phyloP scores from a whole-genome alignment of 1,284 basidiomycete genomes.

The Phlebopus sp. region DNA sequence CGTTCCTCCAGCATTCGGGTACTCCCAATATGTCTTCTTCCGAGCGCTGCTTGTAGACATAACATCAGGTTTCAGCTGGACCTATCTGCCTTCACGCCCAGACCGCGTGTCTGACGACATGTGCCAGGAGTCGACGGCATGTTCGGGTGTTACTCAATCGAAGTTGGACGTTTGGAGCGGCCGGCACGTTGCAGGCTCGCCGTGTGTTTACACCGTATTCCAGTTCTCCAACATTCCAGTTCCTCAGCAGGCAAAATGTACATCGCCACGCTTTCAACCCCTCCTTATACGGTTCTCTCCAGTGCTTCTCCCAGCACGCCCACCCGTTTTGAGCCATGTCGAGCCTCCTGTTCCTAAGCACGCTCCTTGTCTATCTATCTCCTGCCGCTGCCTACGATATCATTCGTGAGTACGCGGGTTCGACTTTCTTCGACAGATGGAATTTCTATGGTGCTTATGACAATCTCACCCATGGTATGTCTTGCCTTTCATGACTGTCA shows the following conservation, averaged over 20 bases:
- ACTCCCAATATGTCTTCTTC: no score
- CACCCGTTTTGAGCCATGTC: slow-evolving; percentile 10
- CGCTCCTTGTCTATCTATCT: slow-evolving; percentile 7
- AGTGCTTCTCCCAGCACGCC: background rate
- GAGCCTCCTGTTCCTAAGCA: background rate
- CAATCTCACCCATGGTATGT: slow-evolving; percentile 48
- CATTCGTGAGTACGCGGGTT: slow-evolving; percentile 41
- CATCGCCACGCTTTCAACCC: slow-evolving; percentile 2
- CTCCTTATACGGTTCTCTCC: slow-evolving; percentile 12
- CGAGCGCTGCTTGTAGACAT: no score
- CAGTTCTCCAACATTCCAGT: background rate
- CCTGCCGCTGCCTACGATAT: slow-evolving; percentile 26
- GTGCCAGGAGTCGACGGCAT: background rate
- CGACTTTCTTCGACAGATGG: slow-evolving; percentile 51
- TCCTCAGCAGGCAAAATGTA: background rate
- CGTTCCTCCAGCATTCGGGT: no score
- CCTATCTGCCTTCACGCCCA: background rate
- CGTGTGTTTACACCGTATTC: background rate
- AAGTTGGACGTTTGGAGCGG: background rate
- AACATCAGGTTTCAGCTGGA: no score
- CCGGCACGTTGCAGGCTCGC: background rate
- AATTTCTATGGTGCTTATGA: slow-evolving; percentile 53
- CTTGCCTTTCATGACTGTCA: slow-evolving; percentile 3
- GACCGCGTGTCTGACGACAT: background rate
- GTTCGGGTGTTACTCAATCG: no score